These are phyloP conservation scores for Nicotiana sylvestris DNA, from an alignment of 257 asterid genomes.

Conservation along the genomic window DNA sequence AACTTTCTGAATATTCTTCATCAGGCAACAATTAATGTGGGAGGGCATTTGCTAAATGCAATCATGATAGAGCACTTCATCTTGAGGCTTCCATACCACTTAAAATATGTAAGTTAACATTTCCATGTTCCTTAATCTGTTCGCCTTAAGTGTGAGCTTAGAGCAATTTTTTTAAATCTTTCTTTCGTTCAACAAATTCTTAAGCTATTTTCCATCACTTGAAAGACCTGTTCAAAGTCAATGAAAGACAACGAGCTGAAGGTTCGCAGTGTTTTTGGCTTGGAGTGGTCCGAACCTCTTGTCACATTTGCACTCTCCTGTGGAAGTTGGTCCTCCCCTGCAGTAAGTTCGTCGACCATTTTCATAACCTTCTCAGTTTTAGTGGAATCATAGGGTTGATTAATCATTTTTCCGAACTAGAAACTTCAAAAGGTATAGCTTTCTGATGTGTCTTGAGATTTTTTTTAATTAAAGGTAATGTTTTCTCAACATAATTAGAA, in stretches of 20 bases:
- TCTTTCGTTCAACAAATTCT: background rate
- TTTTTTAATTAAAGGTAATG: background rate
- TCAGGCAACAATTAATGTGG: conserved; percentile 73
- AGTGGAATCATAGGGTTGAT: background rate
- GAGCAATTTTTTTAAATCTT: background rate
- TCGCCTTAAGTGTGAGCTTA: background rate
- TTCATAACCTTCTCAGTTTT: background rate
- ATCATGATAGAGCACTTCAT: conserved; percentile 78
- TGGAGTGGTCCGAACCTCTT: conserved; percentile 88
- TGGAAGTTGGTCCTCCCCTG: conserved; percentile 95
- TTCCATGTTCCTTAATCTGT: background rate
- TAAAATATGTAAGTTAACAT: conserved; percentile 52
- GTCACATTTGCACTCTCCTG: conserved; percentile 88
- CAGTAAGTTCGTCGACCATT: conserved; percentile 40
- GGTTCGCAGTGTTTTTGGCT: conserved; percentile 43
- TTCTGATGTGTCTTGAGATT: background rate
- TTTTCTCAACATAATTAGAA: background rate
- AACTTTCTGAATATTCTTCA: conserved; percentile 1
- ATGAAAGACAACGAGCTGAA: conserved; percentile 47
- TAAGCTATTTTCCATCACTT: conserved; percentile 1
- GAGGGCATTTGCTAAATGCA: conserved; percentile 64
- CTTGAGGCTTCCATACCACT: conserved; percentile 80
- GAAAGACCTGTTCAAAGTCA: conserved; percentile 57
- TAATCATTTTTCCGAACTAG: background rate
- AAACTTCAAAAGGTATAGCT: background rate